phyloP scores from a whole-genome alignment of 768 basidiomycete genomes.

The Tylopilus subfusipes region DNA sequence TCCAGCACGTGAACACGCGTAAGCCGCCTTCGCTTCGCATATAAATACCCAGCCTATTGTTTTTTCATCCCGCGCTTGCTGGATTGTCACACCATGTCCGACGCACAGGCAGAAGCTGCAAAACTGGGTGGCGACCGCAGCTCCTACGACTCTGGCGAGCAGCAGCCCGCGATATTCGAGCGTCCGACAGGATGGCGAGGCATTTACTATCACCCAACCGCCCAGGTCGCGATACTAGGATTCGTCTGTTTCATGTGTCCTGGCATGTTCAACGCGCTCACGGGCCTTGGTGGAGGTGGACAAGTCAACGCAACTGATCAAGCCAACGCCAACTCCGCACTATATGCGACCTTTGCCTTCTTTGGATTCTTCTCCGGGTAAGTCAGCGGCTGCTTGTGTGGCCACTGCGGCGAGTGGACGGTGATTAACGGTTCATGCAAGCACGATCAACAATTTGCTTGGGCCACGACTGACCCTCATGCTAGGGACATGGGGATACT shows the following conservation, averaged over 20 bases:
- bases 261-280: slow-evolving; percentile 77
- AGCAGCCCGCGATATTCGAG: slow-evolving; percentile 33
- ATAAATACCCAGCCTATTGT: background rate
- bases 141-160: slow-evolving; percentile 20
- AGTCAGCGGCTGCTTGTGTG: slow-evolving; percentile 12
- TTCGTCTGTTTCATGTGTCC: slow-evolving; percentile 59
- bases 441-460: slow-evolving; percentile 70
- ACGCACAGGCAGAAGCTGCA: slow-evolving; percentile 3
- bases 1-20: background rate
- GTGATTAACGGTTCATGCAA: slow-evolving; percentile 21
- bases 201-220: slow-evolving; percentile 49
- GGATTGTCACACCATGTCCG: slow-evolving; percentile 16
- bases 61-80: background rate
- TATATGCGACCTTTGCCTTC: slow-evolving; percentile 64
- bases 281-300: slow-evolving; percentile 77
- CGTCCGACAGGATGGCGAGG: slow-evolving; percentile 51
- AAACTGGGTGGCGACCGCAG: slow-evolving; percentile 15
- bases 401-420: background rate
- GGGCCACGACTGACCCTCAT: slow-evolving; percentile 49
- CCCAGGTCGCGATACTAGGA: slow-evolving; percentile 51
- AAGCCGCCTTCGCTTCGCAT: background rate
- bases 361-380: slow-evolving; percentile 70
- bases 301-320: slow-evolving; percentile 59
- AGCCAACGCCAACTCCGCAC: slow-evolving; percentile 64
- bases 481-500: slow-evolving; percentile 50